Conservation (phyloP, 805 yeast species). For the Torulaspora quercuum region DNA sequence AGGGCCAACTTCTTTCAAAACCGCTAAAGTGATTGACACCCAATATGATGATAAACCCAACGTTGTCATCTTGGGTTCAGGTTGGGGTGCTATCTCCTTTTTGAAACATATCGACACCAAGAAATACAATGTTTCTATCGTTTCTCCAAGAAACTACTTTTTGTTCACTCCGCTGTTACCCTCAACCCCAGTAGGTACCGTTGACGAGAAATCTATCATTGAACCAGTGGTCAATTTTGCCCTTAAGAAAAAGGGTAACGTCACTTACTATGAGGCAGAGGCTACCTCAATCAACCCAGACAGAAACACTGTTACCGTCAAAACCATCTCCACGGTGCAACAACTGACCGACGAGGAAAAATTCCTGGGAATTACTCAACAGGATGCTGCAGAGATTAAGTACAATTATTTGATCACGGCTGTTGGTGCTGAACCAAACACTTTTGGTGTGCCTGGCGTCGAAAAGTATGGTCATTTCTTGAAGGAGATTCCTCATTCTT, state of each 20-base stretch:
- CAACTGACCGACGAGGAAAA: conserved; percentile 38
- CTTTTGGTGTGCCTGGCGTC: conserved; percentile 93
- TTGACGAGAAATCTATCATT: conserved; percentile 84
- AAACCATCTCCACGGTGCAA: conserved; percentile 38
- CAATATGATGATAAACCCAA: conserved; percentile 38
- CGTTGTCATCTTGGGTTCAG: conserved; percentile 73
- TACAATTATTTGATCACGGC: conserved; percentile 87
- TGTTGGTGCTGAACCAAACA: conserved; percentile 91
- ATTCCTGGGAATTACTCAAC: conserved; percentile 37
- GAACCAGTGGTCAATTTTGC: conserved; percentile 91
- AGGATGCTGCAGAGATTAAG: conserved; percentile 44
- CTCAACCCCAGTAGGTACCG: conserved; percentile 90
- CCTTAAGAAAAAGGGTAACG: conserved; percentile 72
- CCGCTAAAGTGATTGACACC: conserved; percentile 38
- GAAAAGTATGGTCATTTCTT: conserved; percentile 76
- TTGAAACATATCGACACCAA: conserved; percentile 81
- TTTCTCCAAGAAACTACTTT: conserved; percentile 91
- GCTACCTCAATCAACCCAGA: conserved; percentile 81
- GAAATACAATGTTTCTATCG: conserved; percentile 81
- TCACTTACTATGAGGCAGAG: conserved; percentile 82
- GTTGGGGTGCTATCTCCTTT: conserved; percentile 92
- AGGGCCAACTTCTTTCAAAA: conserved; percentile 41
- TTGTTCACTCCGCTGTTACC: conserved; percentile 91
- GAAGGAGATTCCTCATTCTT: conserved; percentile 86
- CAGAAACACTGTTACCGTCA: conserved; percentile 63